Conservation (phyloP, 2,329 filamentous ascomycete species). For the Cytospora chrysosperma region DNA sequence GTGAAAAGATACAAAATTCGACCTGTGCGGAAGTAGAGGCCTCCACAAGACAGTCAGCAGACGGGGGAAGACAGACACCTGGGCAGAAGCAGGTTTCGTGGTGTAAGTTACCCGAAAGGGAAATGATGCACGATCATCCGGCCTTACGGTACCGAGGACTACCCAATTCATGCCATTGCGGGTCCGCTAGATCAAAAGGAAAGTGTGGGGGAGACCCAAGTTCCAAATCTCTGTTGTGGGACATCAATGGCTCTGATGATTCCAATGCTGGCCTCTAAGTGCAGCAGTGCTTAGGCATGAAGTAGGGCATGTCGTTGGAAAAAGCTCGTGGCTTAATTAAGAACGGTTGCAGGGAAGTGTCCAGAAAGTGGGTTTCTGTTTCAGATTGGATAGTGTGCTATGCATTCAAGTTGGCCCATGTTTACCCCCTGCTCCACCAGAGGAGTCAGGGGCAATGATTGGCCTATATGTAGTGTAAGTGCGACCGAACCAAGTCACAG, state of each 20-base stretch:
- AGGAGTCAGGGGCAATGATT: not conserved
- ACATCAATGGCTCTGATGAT: no score
- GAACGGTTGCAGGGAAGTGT: not conserved
- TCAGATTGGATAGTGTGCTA: no score
- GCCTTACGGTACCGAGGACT: not conserved
- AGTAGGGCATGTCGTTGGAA: constrained; percentile 6
- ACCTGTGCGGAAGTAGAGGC: not conserved
- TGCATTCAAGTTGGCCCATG: no score
- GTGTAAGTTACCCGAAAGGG: not conserved
- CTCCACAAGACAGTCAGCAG: not conserved
- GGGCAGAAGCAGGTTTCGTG: constrained; percentile 10
- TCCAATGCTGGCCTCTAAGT: no score
- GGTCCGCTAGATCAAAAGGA: no score
- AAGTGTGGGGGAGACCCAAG: no score
- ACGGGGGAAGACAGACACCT: no score
- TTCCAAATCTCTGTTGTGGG: no score
- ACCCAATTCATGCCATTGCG: no score
- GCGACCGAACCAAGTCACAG: not conserved
- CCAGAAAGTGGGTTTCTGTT: not conserved
- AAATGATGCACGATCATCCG: constrained; percentile 1
- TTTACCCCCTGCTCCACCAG: not conserved
- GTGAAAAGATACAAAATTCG: not conserved
- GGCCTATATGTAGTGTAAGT: not conserved
- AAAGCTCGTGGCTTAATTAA: constrained; percentile 10
- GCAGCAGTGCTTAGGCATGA: not conserved